These are phyloP conservation scores for Domatiomyces catenatus DNA, from an alignment of 2,329 filamentous ascomycete genomes.

Conservation along the genomic window DNA sequence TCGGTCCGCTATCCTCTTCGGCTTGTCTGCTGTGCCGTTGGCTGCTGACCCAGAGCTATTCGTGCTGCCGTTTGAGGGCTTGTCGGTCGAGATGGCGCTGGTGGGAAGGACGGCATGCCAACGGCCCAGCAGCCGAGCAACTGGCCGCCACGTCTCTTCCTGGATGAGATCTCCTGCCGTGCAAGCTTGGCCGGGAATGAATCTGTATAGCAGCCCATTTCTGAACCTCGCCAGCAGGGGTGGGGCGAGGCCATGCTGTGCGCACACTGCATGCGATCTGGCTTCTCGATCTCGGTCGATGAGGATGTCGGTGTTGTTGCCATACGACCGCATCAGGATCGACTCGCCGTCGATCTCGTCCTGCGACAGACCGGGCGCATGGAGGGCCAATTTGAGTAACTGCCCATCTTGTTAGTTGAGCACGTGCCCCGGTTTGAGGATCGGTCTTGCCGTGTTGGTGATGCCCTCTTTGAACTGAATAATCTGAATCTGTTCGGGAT, in stretches of 20 bases:
- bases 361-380: constrained; percentile 49
- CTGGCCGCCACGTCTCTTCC: constrained; percentile 61
- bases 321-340: constrained; percentile 81
- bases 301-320: constrained; percentile 80
- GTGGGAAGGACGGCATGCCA: constrained; percentile 69
- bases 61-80: constrained; percentile 6
- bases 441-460: constrained; percentile 63
- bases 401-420: constrained; percentile 20
- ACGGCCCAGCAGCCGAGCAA: constrained; percentile 71
- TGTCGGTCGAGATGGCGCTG: constrained; percentile 27
- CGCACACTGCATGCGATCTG: constrained; percentile 66
- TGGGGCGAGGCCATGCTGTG: constrained; percentile 68
- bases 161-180: constrained; percentile 64
- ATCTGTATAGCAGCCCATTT: constrained; percentile 92
- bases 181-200: constrained; percentile 66
- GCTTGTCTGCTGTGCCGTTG: constrained; percentile 31
- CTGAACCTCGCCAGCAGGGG: constrained; percentile 79
- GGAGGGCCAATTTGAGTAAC: constrained; percentile 36
- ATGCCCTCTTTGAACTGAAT: constrained; percentile 93
- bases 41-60: constrained; percentile 2
- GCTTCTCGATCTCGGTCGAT: constrained; percentile 77
- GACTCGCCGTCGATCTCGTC: constrained; percentile 71
- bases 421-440: constrained; percentile 11
- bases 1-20: constrained; percentile 38
- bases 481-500: constrained; percentile 63